phyloP scores from a whole-genome alignment of 2,329 filamentous ascomycete species.

The Aureobasidium sp. region DNA sequence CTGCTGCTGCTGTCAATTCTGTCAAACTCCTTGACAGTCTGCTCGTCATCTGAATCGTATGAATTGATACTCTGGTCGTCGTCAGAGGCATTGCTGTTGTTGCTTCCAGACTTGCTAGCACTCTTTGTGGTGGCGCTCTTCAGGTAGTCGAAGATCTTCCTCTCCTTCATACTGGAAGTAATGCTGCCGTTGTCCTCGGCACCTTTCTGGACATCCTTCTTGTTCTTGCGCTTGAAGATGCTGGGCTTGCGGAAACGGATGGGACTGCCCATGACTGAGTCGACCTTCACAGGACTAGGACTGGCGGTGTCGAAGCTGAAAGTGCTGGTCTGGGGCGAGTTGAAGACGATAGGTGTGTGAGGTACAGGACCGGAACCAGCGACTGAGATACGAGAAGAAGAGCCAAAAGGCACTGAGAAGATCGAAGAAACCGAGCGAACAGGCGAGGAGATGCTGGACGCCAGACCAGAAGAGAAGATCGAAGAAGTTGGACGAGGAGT shows the following conservation, averaged over 20 bases:
- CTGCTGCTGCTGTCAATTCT: not conserved
- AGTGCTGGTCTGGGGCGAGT: not conserved
- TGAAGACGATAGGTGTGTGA: not conserved
- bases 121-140: not conserved
- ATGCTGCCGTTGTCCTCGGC: not conserved
- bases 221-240: conserved; percentile 2
- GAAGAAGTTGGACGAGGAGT: not conserved
- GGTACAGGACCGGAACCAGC: not conserved
- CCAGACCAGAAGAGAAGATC: not conserved
- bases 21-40: not conserved
- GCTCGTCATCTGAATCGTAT: not conserved
- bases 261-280: not conserved
- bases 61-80: not conserved
- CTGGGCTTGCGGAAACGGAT: not conserved
- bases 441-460: not conserved
- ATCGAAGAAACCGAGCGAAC: not conserved
- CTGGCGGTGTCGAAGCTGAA: not conserved
- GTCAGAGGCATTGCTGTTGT: not conserved
- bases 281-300: not conserved
- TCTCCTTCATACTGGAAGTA: not conserved
- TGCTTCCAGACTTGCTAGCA: not conserved
- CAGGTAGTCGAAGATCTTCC: not conserved
- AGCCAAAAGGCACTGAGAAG: not conserved
- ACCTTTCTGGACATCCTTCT: not conserved
- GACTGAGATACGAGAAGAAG: not conserved